Conservation (phyloP, 345 rosid species). For the Bruguiera parviflora region DNA sequence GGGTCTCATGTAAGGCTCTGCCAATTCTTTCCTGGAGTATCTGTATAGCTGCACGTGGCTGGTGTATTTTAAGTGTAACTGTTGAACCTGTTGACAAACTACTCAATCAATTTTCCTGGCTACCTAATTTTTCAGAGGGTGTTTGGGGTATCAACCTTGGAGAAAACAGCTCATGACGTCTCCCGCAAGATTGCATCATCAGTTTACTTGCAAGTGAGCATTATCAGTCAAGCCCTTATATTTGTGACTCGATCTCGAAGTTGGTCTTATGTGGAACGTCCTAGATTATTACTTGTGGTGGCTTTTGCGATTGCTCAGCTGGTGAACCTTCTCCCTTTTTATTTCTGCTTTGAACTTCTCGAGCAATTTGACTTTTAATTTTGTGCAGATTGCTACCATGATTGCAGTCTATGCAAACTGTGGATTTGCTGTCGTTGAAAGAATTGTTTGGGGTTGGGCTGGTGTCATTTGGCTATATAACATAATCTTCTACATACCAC, state of each 20-base stretch:
- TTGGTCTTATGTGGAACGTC: slow-evolving; percentile 95
- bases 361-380: slow-evolving; percentile 3
- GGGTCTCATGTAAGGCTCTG: background rate
- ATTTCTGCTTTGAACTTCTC: slow-evolving; percentile 5
- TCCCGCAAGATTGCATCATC: slow-evolving; percentile 94
- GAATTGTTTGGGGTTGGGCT: slow-evolving; percentile 99
- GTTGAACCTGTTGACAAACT: slow-evolving; percentile 4
- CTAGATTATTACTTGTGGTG: slow-evolving; percentile 66
- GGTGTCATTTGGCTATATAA: slow-evolving; percentile 98
- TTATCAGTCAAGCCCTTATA: slow-evolving; percentile 91
- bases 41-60: background rate
- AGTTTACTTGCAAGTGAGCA: slow-evolving; percentile 94
- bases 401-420: slow-evolving; percentile 97
- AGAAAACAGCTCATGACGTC: slow-evolving; percentile 92
- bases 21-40: background rate
- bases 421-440: slow-evolving; percentile 93
- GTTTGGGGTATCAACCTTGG: slow-evolving; percentile 83
- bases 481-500: slow-evolving; percentile 82
- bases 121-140: slow-evolving; percentile 43
- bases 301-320: slow-evolving; percentile 90
- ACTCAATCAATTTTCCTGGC: slow-evolving; percentile 13
- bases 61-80: background rate
- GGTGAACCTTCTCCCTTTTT: slow-evolving; percentile 44
- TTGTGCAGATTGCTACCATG: slow-evolving; percentile 77
- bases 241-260: slow-evolving; percentile 93